Evolutionary conservation across 2,329 filamentous ascomycete species (phyloP).

Genomic region (Diaporthe citrichinensis): DNA sequence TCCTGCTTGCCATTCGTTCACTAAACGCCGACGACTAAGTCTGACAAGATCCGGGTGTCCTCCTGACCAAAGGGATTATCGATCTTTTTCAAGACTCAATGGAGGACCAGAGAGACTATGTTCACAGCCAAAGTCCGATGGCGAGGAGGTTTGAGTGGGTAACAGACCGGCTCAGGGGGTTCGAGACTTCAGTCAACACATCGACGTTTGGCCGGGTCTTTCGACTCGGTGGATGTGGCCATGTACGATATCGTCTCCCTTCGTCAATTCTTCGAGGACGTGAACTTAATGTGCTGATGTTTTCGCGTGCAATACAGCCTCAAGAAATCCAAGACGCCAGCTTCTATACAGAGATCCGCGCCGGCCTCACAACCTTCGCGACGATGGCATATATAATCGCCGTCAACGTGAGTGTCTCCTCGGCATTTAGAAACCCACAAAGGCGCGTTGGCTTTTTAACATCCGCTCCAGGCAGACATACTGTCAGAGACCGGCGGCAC

Average conservation of each 20-base stretch:
- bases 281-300: neutral
- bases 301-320: slow-evolving; percentile 59
- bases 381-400: slow-evolving; percentile 91
- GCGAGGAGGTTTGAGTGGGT: slow-evolving; percentile 34
- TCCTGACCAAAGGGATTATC: neutral
- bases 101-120: slow-evolving; percentile 37
- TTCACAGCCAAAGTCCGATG: slow-evolving; percentile 24
- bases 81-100: slow-evolving; percentile 14
- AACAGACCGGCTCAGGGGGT: slow-evolving; percentile 41
- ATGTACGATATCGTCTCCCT: slow-evolving; percentile 50
- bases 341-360: slow-evolving; percentile 84
- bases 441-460: neutral
- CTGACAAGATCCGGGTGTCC: slow-evolving; percentile 10
- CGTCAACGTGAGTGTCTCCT: slow-evolving; percentile 67
- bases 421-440: too few relatives aligned
- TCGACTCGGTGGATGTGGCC: slow-evolving; percentile 74
- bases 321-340: slow-evolving; percentile 77
- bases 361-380: slow-evolving; percentile 84
- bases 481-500: slow-evolving; percentile 83
- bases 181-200: slow-evolving; percentile 50
- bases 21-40: neutral
- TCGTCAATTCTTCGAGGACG: neutral
- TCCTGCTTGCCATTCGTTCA: slow-evolving; percentile 4
- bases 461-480: slow-evolving; percentile 72
- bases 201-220: slow-evolving; percentile 69